A percentile compares a stretch with the other conserved stretches of the same genome.
These are phyloP conservation scores for Pyrenochaeta sp. DNA, from an alignment of 2,329 filamentous ascomycete genomes.

Conservation along the genomic window DNA sequence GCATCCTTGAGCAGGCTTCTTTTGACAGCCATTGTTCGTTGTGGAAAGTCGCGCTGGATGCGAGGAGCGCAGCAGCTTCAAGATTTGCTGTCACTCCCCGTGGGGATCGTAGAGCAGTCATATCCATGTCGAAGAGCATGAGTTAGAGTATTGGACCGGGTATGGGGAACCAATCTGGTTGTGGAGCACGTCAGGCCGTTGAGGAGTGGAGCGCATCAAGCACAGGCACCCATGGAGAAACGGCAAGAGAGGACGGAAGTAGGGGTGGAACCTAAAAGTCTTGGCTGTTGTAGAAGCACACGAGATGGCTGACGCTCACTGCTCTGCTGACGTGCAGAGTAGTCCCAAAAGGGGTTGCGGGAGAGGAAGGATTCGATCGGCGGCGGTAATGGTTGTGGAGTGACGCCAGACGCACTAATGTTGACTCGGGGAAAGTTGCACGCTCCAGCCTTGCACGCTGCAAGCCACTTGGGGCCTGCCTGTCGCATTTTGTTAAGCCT, in stretches of 20 bases:
- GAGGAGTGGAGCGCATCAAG: conserved; percentile 1
- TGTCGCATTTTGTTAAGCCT: not conserved
- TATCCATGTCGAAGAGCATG: not conserved
- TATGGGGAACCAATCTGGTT: not conserved
- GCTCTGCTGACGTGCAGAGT: conserved; percentile 17
- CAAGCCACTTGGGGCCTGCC: not conserved
- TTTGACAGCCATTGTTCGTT: conserved; percentile 33
- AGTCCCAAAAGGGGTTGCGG: not conserved
- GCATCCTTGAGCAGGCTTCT: conserved; percentile 43
- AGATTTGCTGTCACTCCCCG: not conserved
- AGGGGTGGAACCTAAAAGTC: conserved; percentile 8
- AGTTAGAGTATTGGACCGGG: not conserved
- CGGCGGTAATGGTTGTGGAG: conserved; percentile 5
- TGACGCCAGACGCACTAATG: conserved; percentile 4
- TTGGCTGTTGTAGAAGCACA: conserved; percentile 9
- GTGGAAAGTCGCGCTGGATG: not conserved
- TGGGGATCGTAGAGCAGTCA: not conserved
- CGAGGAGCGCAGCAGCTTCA: not conserved
- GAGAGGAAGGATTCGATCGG: conserved; percentile 6
- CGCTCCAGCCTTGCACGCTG: conserved; percentile 1
- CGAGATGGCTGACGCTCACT: conserved; percentile 1
- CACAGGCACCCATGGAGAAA: conserved; percentile 2
- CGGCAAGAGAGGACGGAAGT: conserved; percentile 5
- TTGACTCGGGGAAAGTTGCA: not conserved
- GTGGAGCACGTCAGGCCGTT: not conserved